Base-by-base conservation (phyloP, 208 protist genomes). In the Willaertia magna region DNA sequence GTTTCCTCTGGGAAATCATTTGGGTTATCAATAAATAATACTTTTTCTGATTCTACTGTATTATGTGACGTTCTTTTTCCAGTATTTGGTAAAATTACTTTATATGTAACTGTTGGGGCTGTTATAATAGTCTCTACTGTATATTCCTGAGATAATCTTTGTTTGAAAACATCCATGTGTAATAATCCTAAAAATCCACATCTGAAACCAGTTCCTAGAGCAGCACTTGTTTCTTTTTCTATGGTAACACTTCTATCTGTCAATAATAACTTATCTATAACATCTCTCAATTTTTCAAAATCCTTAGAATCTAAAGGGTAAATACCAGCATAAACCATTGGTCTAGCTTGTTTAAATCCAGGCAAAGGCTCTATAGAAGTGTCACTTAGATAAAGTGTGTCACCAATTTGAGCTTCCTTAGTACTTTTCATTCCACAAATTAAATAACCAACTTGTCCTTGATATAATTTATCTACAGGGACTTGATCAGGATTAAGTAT, bases 151-250 rank as follows among this genome's bases (percentile, higher is more conserved):
- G 97, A 90, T 49, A 99, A 90, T 34, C 97, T 92, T 88, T 98
- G 94, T 61, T 94, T 92, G 85, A 98, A 98, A 0, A 98, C 96
- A 51, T 98, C 95, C 96, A 99, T 97, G 91, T 99, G 98, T 26
- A 99, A 91, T 83, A 99, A 88, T 7, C 98, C 98, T 12, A 99
- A 91, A 89, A 99, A 99, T 34, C 98, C 97, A 86, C 97, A 94
- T 88, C 97, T 94, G 79, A 97, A 92, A 12, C 97, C 96, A 11
- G 87, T 75, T n/a, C 96, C 95, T 40, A 97, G 90, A 49, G 95
- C 95, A n/a, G 88, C 90, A 48, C 93, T 96, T 16, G 91, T 90
- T 46, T 97, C 88, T 78, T 91, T 46, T 87, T 95, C 90, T 74
- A 97, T 87, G 26, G 90, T 94, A 7, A 98, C 94, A 39, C 92